Conservation (phyloP, 768 basidiomycete species). For the Hericium alpestre region DNA sequence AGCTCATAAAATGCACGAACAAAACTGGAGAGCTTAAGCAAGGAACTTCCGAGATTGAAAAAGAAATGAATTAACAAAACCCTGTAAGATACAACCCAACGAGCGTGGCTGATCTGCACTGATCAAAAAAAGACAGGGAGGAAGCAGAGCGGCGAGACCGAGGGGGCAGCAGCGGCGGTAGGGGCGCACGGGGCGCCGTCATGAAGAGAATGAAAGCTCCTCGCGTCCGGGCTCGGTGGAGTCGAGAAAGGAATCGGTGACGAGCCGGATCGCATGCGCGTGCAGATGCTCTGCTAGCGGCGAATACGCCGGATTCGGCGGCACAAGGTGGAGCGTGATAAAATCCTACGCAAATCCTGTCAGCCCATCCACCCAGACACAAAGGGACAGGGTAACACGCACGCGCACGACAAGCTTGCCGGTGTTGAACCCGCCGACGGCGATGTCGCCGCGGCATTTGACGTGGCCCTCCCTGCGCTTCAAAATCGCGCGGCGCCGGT, state of each 20-base stretch:
- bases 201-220: neutral
- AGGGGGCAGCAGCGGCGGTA: neutral
- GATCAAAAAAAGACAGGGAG: neutral
- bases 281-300: conserved; percentile 29
- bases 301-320: conserved; percentile 24
- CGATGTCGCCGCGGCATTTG: conserved; percentile 25
- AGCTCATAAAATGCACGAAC: too few species aligned
- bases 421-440: conserved; percentile 36
- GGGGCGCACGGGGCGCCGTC: neutral
- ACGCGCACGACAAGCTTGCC: conserved; percentile 42
- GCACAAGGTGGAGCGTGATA: conserved; percentile 38
- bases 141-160: neutral
- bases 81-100: too few species aligned
- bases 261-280: conserved; percentile 43
- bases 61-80: too few species aligned
- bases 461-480: conserved; percentile 11
- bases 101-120: too few species aligned
- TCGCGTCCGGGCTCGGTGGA: neutral
- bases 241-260: conserved; percentile 37
- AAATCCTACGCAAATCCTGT: conserved; percentile 35
- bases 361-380: too few species aligned
- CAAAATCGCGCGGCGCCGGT: conserved; percentile 11
- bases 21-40: too few species aligned
- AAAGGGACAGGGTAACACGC: conserved; percentile 2
- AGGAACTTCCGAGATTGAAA: too few species aligned